Base-by-base conservation (phyloP, 208 protist genomes). In the Trypanosoma rangeli region DNA sequence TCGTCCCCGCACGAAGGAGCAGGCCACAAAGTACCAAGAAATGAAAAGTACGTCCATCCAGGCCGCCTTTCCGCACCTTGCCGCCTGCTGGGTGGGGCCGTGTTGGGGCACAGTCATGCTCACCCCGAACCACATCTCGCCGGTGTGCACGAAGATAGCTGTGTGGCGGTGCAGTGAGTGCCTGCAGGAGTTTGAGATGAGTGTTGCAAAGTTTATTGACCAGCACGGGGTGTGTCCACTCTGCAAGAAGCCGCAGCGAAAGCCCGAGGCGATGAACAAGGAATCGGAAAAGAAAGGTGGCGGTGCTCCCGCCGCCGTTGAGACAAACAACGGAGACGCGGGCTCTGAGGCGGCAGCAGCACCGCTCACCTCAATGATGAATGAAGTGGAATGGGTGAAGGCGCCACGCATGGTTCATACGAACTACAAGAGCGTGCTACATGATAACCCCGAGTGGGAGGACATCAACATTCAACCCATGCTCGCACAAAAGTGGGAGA, bases 91-190 rank as follows among this genome's bases (percentile, higher is more conserved):
- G 91, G 88, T 96, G 4, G 88, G 88, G 4, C 87, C 86, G 26
- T 94, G 86, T 75, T 94, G 91, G 87, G 91, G 91, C 3, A 83
- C 81, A 8, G 85, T 93, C n/a, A 90, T 94, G 86, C 78, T 91
- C 56, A 94, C 87, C 16, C 91, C 91, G 0, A 77, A 74, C 56
- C 87, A 92, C 65, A 50, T 94, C 24, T 73, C 82, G 8, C 86
- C 86, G 15, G 76, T 90, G 29, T 90, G 88, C 54, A 26, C 53
- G 24, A 89, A 90, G 61, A 82, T 81, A 74, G 88, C 87, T 0
- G 86, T 94, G 22, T 96, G 91, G 91, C 87, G 86, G 49, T 96
- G 91, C 75, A 87, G 85, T 16, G 54, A 78, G 26, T 96, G 91
- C 53, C 66, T 88, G 49, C 65, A 87, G 63, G 86, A 96, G 77